These are phyloP conservation scores for Schizothecium vesticola DNA, from an alignment of 495 filamentous ascomycete genomes.

Conservation along the genomic window DNA sequence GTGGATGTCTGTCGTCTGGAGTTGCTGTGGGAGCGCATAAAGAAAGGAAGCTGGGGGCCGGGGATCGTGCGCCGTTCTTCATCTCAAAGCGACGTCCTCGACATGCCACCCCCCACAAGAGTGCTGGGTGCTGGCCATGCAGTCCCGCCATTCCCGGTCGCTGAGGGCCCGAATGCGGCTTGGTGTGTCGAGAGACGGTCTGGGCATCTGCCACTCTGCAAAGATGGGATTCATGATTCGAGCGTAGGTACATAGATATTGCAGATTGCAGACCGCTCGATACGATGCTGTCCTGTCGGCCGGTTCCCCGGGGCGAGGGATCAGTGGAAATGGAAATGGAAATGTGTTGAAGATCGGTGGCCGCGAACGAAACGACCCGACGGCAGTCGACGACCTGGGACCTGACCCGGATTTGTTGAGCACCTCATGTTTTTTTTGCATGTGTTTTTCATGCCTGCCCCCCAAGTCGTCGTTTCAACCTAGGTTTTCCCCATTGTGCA, in stretches of 20 bases:
- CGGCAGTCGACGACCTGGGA: not conserved
- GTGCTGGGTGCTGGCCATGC: not conserved
- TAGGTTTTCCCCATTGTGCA: no score
- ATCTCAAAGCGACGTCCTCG: not conserved
- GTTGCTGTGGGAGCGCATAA: not conserved
- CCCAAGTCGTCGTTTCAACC: not conserved
- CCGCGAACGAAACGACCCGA: not conserved
- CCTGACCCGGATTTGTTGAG: not conserved
- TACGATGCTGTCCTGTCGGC: not conserved
- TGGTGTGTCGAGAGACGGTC: not conserved
- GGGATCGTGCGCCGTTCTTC: not conserved
- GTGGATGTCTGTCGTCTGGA: not conserved
- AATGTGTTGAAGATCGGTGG: not conserved
- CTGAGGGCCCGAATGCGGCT: not conserved
- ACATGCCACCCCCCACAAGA: not conserved
- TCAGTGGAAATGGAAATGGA: not conserved
- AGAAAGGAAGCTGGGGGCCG: not conserved
- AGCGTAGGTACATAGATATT: not conserved
- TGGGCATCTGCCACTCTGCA: not conserved
- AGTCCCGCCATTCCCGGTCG: not conserved
- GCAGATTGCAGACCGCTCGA: not conserved
- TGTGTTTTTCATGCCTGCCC: not conserved
- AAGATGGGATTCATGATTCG: not conserved
- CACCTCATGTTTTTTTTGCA: not conserved
- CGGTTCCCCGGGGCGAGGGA: not conserved